Conservation (phyloP, 768 basidiomycete genomes). For the Stropharia rugosoannulata region DNA sequence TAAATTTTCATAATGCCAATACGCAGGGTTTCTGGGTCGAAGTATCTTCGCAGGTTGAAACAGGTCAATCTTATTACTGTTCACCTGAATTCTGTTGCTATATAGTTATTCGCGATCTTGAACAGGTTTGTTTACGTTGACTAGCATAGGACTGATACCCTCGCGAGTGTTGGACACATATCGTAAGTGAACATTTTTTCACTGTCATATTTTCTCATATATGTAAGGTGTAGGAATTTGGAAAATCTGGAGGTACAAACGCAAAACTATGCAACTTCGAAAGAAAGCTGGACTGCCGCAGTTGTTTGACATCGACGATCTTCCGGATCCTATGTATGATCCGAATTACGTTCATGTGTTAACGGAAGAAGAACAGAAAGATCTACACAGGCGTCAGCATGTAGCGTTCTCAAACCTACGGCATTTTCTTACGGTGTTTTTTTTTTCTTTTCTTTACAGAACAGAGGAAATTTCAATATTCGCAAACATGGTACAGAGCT, state of each 20-base stretch:
- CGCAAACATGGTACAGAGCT: conserved; percentile 84
- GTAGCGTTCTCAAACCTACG: neutral
- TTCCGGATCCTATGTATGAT: conserved; percentile 77
- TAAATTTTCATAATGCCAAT: conserved; percentile 68
- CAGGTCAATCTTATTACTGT: conserved; percentile 43
- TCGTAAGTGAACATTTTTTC: conserved; percentile 38
- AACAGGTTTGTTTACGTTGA: conserved; percentile 73
- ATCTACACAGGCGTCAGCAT: conserved; percentile 61
- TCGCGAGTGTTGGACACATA: conserved; percentile 75
- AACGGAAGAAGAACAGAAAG: conserved; percentile 60
- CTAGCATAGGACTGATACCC: conserved; percentile 79
- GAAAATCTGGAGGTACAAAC: conserved; percentile 76
- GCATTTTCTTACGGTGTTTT: neutral
- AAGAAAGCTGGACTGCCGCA: conserved; percentile 61
- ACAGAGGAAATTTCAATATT: conserved; percentile 65
- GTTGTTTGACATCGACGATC: conserved; percentile 72
- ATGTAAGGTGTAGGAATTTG: conserved; percentile 52
- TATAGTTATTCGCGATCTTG: neutral
- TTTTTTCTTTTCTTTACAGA: conserved; percentile 34
- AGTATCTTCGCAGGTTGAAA: conserved; percentile 72
- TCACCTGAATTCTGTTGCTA: neutral
- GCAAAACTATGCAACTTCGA: conserved; percentile 56
- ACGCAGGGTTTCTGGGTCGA: conserved; percentile 83
- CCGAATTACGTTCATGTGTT: conserved; percentile 72
- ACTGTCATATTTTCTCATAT: conserved; percentile 2